phyloP scores from a whole-genome alignment of 73 alveolate species.

The Symbiodinium pilosum region DNA sequence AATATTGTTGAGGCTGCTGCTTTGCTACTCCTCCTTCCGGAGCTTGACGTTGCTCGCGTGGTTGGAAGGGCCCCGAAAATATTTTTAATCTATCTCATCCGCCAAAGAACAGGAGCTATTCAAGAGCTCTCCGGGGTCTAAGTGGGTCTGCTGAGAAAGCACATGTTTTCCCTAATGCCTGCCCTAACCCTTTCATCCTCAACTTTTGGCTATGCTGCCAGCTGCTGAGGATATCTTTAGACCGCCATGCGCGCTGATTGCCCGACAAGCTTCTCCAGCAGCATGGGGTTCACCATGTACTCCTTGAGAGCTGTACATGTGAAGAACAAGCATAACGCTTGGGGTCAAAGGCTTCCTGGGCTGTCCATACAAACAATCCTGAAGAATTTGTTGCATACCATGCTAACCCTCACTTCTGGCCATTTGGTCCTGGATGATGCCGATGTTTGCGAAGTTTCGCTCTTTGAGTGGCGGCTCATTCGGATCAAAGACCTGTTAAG shows the following conservation, averaged over 20 bases:
- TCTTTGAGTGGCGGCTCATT: slow-evolving; percentile 74
- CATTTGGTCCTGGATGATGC: slow-evolving; percentile 24
- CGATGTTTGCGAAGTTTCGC: background rate
- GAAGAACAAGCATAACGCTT: background rate
- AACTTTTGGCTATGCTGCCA: no score
- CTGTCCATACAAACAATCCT: background rate
- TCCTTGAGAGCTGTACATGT: slow-evolving; percentile 6
- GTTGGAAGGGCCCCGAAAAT: no score
- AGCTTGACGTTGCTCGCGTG: no score
- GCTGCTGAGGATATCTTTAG: no score
- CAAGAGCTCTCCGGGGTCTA: no score
- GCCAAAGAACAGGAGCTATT: no score
- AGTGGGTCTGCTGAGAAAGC: no score
- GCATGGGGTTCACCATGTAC: slow-evolving; percentile 89
- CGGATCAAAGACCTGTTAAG: slow-evolving; percentile 92
- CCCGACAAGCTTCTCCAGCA: background rate
- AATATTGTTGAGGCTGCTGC: no score
- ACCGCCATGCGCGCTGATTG: no score
- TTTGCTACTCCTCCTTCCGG: no score
- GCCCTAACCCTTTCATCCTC: background rate
- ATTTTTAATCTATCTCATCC: no score
- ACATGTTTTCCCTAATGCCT: background rate
- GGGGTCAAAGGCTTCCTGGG: background rate
- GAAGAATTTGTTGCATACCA: background rate
- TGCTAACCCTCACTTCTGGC: background rate